Base-by-base conservation (phyloP, 257 asterid genomes). In the Rubia yunnanensis region DNA sequence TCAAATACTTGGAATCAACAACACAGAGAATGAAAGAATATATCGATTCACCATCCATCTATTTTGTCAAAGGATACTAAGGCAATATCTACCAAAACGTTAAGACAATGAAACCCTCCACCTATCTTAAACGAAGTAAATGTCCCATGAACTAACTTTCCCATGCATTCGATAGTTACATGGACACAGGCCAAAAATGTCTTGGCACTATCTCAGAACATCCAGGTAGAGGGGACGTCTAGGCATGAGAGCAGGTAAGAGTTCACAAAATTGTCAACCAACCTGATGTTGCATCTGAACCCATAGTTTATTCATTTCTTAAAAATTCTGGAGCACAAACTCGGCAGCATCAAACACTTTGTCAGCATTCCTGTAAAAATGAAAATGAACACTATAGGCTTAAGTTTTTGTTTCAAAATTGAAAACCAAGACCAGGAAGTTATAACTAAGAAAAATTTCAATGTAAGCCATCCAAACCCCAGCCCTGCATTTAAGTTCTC, bases 261-360 rank as follows among this genome's bases (percentile, higher is more conserved):
- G 63, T 69, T 73, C 70, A 63, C 73, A 59, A 63, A 67, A 49
- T 73, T 78, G 77, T 73, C 72, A 77, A 77, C 90, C 78, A 76
- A 94, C 99, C 98, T 88, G 96, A 76, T 94, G 94, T 68, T 94
- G 99, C 99, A 94, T 94, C 77, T 96, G 85, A 75, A 94, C 99
- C 99, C 99, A 94, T 53, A 94, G 99, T 76, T 94, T 91, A 84
- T 94, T 94, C 99, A 94, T 94, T 84, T 94, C 99, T 8, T 96
- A 88, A 81, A 94, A 94, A 84, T 94, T 94, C 81, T 90, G 99
- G 67, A 94, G 96, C 60, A 94, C 98, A 79, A 94, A 94, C 76
- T 94, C 99, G 52, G 90, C 95, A 41, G 98, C 95, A 80, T 90
- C 95, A 66, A 66, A 76, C 63, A 86, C 91, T 4, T 96, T 88